Evolutionary conservation across 1,284 basidiomycete genomes (phyloP).

Genomic region (Laetiporus sulphureus): DNA sequence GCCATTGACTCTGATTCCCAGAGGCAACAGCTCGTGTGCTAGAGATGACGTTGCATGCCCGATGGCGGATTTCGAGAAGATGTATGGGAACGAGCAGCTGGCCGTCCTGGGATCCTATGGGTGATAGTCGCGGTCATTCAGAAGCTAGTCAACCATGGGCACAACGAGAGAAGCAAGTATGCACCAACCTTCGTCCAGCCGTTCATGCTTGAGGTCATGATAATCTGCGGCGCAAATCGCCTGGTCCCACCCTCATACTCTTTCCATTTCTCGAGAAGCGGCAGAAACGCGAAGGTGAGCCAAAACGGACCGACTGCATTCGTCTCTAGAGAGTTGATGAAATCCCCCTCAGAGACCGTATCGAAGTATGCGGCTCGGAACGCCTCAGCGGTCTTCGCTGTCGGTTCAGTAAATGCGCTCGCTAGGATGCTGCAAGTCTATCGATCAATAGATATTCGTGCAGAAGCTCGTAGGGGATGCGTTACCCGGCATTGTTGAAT

Average conservation of each 20-base stretch:
- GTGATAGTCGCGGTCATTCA: too few relatives aligned
- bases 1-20: slow-evolving; percentile 51
- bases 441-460: background rate
- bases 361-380: slow-evolving; percentile 37
- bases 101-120: slow-evolving; percentile 37
- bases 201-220: slow-evolving; percentile 50
- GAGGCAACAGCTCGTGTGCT: slow-evolving; percentile 44
- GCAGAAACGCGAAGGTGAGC: slow-evolving; percentile 46
- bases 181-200: slow-evolving; percentile 49
- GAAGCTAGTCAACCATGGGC: too few relatives aligned
- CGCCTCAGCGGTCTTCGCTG: slow-evolving; percentile 28
- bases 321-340: slow-evolving; percentile 31
- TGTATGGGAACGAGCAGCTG: slow-evolving; percentile 38
- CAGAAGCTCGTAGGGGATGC: background rate
- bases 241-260: slow-evolving; percentile 15
- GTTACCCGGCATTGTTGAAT: slow-evolving; percentile 33
- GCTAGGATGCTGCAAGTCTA: slow-evolving; percentile 6
- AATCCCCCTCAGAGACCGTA: slow-evolving; percentile 31
- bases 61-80: slow-evolving; percentile 44
- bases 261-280: slow-evolving; percentile 43
- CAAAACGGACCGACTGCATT: slow-evolving; percentile 45
- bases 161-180: too few relatives aligned
- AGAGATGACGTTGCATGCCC: slow-evolving; percentile 42
- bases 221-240: slow-evolving; percentile 40
- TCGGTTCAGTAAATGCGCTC: slow-evolving; percentile 30